Conservation (phyloP, 305 asterid genomes). For the Fraxinus xanthoxyloides region DNA sequence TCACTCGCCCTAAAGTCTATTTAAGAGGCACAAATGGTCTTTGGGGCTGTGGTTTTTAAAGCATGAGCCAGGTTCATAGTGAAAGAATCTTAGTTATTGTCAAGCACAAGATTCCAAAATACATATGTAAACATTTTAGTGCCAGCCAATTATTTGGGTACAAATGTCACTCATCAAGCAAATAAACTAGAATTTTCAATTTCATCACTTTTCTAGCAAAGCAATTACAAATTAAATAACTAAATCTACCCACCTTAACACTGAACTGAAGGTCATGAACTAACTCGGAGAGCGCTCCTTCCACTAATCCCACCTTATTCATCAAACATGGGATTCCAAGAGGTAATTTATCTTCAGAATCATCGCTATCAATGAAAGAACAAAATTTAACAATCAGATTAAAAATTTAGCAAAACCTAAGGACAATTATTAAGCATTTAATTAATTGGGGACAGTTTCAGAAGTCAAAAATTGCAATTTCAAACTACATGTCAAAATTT, state of each 20-base stretch:
- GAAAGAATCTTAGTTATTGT: neutral
- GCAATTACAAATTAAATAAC: slow-evolving; percentile 13
- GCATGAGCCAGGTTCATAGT: slow-evolving; percentile 10
- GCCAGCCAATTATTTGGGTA: slow-evolving; percentile 5
- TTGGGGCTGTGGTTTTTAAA: slow-evolving; percentile 12
- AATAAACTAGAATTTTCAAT: slow-evolving; percentile 2
- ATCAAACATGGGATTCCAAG: slow-evolving; percentile 50
- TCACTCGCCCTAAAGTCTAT: neutral
- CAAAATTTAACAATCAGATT: neutral
- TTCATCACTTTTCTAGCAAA: neutral
- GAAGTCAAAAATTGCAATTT: slow-evolving; percentile 1
- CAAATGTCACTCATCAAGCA: slow-evolving; percentile 9
- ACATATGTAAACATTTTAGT: slow-evolving; percentile 4
- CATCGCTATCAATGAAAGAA: slow-evolving; percentile 52
- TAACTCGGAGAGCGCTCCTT: slow-evolving; percentile 65
- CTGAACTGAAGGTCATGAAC: slow-evolving; percentile 52
- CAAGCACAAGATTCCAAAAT: neutral
- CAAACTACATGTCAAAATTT: neutral
- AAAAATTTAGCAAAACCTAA: neutral
- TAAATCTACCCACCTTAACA: slow-evolving; percentile 49
- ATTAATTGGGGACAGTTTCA: neutral
- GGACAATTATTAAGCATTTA: slow-evolving; percentile 9
- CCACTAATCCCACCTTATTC: slow-evolving; percentile 61
- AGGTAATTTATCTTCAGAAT: slow-evolving; percentile 43
- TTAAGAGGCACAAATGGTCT: slow-evolving; percentile 14